These are phyloP conservation scores for Petunia secreta DNA, from an alignment of 257 asterid genomes.

Conservation along the genomic window DNA sequence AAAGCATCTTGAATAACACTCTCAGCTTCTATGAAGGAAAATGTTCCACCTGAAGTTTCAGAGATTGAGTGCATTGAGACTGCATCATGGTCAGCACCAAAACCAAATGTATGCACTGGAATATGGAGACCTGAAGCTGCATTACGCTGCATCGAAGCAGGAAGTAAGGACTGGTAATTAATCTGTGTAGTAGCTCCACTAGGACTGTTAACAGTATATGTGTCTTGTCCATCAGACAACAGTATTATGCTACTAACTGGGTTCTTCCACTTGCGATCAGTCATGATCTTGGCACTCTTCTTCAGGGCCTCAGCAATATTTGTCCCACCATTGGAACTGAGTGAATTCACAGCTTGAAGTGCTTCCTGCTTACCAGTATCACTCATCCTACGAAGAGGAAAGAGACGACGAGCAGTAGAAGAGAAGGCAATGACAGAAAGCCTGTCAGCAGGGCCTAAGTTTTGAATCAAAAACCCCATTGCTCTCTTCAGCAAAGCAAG, in stretches of 20 bases:
- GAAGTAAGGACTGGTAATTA: slow-evolving; percentile 54
- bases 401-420: slow-evolving; percentile 79
- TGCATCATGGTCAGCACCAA: slow-evolving; percentile 92
- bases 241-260: slow-evolving; percentile 73
- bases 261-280: slow-evolving; percentile 70
- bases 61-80: slow-evolving; percentile 75
- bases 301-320: slow-evolving; percentile 72
- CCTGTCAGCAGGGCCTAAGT: slow-evolving; percentile 79
- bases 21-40: slow-evolving; percentile 89
- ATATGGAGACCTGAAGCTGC: slow-evolving; percentile 41
- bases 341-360: slow-evolving; percentile 74
- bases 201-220: slow-evolving; percentile 46
- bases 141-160: slow-evolving; percentile 53
- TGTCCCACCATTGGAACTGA: slow-evolving; percentile 86
- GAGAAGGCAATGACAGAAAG: slow-evolving; percentile 91
- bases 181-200: slow-evolving; percentile 25
- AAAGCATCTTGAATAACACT: slow-evolving; percentile 90
- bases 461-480: slow-evolving; percentile 89
- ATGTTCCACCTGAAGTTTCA: slow-evolving; percentile 89
- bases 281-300: slow-evolving; percentile 79
- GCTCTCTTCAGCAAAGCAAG: slow-evolving; percentile 88
- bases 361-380: slow-evolving; percentile 70
- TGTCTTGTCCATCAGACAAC: slow-evolving; percentile 95
- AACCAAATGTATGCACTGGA: slow-evolving; percentile 90
- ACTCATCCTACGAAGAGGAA: slow-evolving; percentile 82